Evolutionary conservation across 2,329 filamentous ascomycete genomes (phyloP).

Genomic region (Macrophomina phaseolina): DNA sequence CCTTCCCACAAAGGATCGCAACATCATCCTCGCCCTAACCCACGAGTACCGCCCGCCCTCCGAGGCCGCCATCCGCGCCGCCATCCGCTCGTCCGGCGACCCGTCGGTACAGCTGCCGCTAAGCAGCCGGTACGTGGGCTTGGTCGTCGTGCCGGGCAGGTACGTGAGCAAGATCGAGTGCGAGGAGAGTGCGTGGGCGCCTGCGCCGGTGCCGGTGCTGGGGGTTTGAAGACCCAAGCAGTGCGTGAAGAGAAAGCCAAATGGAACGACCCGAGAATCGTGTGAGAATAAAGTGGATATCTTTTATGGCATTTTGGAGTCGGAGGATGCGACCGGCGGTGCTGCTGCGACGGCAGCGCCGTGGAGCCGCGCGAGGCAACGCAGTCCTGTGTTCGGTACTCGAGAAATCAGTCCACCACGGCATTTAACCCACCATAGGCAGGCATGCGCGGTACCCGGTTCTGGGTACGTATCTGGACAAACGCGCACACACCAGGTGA

Average conservation of each 20-base stretch:
- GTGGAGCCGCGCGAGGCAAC: no score
- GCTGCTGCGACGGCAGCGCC: no score
- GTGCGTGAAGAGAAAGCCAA: neutral
- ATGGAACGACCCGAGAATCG: no score
- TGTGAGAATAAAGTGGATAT: no score
- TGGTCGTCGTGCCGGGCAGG: slow-evolving; percentile 87
- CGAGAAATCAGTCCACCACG: no score
- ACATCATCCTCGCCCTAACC: slow-evolving; percentile 83
- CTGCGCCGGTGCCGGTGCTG: slow-evolving; percentile 10
- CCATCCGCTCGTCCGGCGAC: slow-evolving; percentile 41
- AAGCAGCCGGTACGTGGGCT: slow-evolving; percentile 83
- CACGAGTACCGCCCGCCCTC: slow-evolving; percentile 85
- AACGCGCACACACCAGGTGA: no score
- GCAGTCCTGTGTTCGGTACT: no score
- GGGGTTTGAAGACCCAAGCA: neutral
- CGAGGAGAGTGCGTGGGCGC: slow-evolving; percentile 61
- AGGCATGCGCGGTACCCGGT: no score
- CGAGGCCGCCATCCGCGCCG: slow-evolving; percentile 49
- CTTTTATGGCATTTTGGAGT: no score
- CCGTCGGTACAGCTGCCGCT: slow-evolving; percentile 67
- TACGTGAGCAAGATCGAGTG: slow-evolving; percentile 88
- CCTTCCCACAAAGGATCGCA: slow-evolving; percentile 68
- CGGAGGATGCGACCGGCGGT: no score
- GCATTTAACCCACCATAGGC: no score
- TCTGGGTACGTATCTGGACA: no score